phyloP scores from a whole-genome alignment of 345 rosid genomes.

The Acer campestre region DNA sequence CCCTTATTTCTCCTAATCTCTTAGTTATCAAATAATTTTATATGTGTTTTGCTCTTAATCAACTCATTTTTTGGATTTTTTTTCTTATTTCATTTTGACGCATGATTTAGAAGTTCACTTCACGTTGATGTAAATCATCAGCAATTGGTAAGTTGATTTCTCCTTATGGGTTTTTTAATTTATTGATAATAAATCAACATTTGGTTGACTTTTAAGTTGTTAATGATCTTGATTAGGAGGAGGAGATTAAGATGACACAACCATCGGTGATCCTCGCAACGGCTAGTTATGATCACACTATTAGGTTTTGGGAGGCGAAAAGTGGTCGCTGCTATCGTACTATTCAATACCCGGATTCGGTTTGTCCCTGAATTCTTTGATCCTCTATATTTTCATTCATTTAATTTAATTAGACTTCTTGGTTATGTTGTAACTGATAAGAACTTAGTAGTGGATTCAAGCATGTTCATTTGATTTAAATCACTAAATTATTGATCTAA shows the following conservation, averaged over 20 bases:
- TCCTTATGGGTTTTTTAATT: not conserved
- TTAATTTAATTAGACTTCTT: not conserved
- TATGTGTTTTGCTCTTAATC: not conserved
- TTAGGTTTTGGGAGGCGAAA: conserved; percentile 94
- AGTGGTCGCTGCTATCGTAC: conserved; percentile 94
- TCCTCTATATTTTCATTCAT: not conserved
- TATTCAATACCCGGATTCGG: conserved; percentile 90
- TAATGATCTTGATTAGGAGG: conserved; percentile 22
- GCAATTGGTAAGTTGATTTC: conserved; percentile 3
- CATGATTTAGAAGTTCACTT: conserved; percentile 1
- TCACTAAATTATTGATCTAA: not conserved
- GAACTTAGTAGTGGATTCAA: not conserved
- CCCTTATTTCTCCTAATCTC: not conserved
- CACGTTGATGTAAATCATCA: not conserved
- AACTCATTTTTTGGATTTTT: not conserved
- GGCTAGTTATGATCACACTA: conserved; percentile 92
- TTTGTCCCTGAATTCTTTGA: conserved; percentile 19
- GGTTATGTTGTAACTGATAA: not conserved
- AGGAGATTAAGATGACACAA: conserved; percentile 59
- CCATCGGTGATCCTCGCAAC: conserved; percentile 90
- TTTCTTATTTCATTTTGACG: not conserved
- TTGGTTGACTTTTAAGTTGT: conserved; percentile 3
- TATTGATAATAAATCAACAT: not conserved
- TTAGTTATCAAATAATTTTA: not conserved
- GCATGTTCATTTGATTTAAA: not conserved